phyloP scores from a whole-genome alignment of 371 early-diverging fungal genomes.

The Synchytrium microbalum region DNA sequence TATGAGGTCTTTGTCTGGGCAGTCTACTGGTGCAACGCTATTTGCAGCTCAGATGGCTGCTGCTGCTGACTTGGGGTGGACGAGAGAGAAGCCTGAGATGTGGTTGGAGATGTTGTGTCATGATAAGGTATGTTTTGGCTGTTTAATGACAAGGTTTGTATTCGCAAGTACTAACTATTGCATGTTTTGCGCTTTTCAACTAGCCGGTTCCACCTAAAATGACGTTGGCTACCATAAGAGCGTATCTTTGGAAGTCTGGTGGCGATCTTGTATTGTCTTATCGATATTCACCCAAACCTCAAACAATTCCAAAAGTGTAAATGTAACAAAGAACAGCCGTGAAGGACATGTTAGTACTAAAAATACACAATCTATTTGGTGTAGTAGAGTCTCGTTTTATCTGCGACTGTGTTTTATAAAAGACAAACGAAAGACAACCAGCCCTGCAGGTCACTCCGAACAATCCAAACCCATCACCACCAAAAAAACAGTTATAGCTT shows the following conservation, averaged over 20 bases:
- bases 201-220: constrained; percentile 53
- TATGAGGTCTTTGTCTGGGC: neutral
- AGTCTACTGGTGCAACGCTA: neutral
- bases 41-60: neutral
- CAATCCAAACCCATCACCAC: too few relatives aligned
- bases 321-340: too few relatives aligned
- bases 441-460: too few relatives aligned
- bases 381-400: too few relatives aligned
- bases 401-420: too few relatives aligned
- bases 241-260: constrained; percentile 73
- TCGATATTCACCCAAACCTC: too few relatives aligned
- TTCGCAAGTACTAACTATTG: neutral
- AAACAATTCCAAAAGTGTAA: too few relatives aligned
- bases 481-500: too few relatives aligned
- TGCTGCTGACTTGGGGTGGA: constrained; percentile 11
- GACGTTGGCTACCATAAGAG: constrained; percentile 77
- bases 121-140: constrained; percentile 42
- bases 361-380: too few relatives aligned
- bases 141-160: neutral
- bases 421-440: too few relatives aligned
- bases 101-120: constrained; percentile 69
- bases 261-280: constrained; percentile 55
- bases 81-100: constrained; percentile 45
- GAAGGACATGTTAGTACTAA: too few relatives aligned
- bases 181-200: neutral